Percentiles rank a stretch among this genome's conserved stretches.
Evolutionary conservation across 176 grass and related monocot genomes (phyloP).

Genomic region (Aegilops longissima): DNA sequence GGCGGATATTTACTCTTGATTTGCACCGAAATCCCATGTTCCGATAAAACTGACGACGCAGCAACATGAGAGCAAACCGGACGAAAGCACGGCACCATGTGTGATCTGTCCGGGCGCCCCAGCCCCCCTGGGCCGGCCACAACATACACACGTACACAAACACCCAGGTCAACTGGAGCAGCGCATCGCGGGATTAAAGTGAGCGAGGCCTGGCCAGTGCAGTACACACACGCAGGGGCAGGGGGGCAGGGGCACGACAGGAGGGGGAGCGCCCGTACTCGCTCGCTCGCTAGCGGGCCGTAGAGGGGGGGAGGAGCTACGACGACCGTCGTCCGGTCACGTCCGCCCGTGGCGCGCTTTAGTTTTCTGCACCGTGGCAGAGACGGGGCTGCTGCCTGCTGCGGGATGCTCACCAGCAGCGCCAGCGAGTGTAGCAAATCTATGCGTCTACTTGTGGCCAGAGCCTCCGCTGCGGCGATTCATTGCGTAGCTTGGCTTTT

Average conservation of each 20-base stretch:
- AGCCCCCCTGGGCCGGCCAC: background rate
- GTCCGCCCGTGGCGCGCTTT: slow-evolving; percentile 26
- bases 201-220: background rate
- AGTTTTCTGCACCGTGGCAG: background rate
- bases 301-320: too few relatives aligned
- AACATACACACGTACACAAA: background rate
- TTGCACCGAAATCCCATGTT: too few relatives aligned
- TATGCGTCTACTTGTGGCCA: slow-evolving; percentile 16
- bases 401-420: background rate
- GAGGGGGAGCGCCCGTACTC: background rate
- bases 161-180: slow-evolving; percentile 21
- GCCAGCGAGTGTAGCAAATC: slow-evolving; percentile 20
- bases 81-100: too few relatives aligned
- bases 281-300: background rate
- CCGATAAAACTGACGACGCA: too few relatives aligned
- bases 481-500: background rate
- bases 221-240: too few relatives aligned
- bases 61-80: too few relatives aligned
- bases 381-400: background rate
- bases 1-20: too few relatives aligned
- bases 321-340: slow-evolving; percentile 29
- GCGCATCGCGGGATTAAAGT: background rate
- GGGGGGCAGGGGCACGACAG: background rate
- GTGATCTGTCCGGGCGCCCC: background rate
- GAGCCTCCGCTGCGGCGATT: background rate